phyloP scores from a whole-genome alignment of 2,329 filamentous ascomycete genomes.

The Septoria petroselini region DNA sequence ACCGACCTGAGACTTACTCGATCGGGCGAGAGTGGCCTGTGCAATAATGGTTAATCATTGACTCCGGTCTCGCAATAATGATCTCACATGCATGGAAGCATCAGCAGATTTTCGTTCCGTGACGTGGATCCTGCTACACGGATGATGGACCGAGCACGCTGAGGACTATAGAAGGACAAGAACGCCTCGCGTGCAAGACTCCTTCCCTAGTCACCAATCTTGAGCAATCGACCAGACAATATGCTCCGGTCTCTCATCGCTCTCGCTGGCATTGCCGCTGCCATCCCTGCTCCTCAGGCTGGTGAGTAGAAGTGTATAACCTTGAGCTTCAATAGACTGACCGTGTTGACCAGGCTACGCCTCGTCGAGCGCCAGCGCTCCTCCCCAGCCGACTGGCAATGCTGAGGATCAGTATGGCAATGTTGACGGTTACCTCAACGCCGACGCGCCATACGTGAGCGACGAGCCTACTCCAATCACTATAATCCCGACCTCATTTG shows the following conservation, averaged over 20 bases:
- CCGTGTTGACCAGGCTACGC: constrained; percentile 1
- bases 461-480: constrained; percentile 37
- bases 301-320: not conserved
- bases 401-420: constrained; percentile 31
- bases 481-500: constrained; percentile 43
- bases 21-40: too few species aligned
- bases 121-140: constrained; percentile 1
- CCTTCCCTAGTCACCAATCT: not conserved
- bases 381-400: not conserved
- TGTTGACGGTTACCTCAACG: constrained; percentile 46
- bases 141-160: not conserved
- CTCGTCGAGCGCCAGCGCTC: constrained; percentile 7
- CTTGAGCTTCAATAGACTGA: not conserved
- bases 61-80: constrained; percentile 10
- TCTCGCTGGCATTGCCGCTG: constrained; percentile 16
- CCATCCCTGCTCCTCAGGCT: constrained; percentile 16
- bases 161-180: not conserved
- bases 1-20: too few species aligned
- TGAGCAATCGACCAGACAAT: constrained; percentile 6
- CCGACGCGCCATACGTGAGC: constrained; percentile 43
- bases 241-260: constrained; percentile 15
- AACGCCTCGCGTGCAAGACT: not conserved
- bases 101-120: not conserved
- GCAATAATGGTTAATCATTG: too few species aligned
- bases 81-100: not conserved